A percentile compares a stretch with the other conserved stretches of the same genome.
These are phyloP conservation scores for Kluyveromyces sp. DNA, from an alignment of 1,139 yeast species.

Conservation along the genomic window DNA sequence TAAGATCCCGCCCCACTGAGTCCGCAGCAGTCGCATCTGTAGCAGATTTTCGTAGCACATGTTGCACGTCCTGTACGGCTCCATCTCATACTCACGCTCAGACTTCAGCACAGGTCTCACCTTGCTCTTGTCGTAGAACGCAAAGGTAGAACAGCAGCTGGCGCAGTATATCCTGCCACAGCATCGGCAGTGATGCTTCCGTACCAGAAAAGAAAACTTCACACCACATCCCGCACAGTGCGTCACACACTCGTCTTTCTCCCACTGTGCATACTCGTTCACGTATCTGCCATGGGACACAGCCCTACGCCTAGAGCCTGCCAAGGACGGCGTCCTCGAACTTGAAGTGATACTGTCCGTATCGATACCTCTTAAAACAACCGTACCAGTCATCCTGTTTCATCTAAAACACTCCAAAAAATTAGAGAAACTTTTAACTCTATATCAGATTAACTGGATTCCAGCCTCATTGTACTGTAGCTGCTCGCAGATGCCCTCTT, in stretches of 20 bases:
- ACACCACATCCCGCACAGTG: slow-evolving; percentile 59
- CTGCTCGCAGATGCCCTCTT: not conserved
- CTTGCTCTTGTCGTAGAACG: slow-evolving; percentile 24
- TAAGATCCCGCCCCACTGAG: slow-evolving; percentile 16
- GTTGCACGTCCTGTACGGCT: slow-evolving; percentile 29
- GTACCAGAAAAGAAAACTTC: slow-evolving; percentile 55
- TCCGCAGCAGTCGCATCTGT: slow-evolving; percentile 17
- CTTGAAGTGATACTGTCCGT: not conserved
- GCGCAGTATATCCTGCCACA: slow-evolving; percentile 32
- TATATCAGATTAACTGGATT: not conserved
- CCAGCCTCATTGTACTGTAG: not conserved
- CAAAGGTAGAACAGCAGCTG: slow-evolving; percentile 23
- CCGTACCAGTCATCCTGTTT: not conserved
- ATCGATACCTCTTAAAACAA: not conserved
- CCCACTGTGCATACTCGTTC: slow-evolving; percentile 56
- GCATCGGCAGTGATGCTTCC: slow-evolving; percentile 84
- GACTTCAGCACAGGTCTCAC: slow-evolving; percentile 70
- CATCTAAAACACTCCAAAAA: too few relatives aligned
- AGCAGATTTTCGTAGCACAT: slow-evolving; percentile 30
- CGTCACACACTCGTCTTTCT: slow-evolving; percentile 55
- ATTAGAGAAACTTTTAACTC: too few relatives aligned
- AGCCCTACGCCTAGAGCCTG: not conserved
- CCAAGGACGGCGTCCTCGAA: not conserved
- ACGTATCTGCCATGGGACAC: slow-evolving; percentile 8
- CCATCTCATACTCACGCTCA: slow-evolving; percentile 57